Percentiles rank a stretch among this genome's conserved stretches.
phyloP scores from a whole-genome alignment of 1,139 yeast species.

The Trichomonascaceae sp. region DNA sequence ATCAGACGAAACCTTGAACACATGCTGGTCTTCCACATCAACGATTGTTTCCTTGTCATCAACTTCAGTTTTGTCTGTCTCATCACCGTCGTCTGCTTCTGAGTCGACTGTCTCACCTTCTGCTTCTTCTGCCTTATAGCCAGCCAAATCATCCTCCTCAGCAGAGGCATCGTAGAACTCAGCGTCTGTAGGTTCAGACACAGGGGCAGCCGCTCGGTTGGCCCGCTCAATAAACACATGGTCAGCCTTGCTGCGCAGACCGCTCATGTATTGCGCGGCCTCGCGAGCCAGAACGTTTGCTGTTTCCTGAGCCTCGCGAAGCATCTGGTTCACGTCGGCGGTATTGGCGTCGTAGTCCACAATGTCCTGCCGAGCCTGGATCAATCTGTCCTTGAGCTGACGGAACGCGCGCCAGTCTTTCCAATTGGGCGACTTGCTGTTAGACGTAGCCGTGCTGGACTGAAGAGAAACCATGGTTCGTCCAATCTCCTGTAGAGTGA shows the following conservation, averaged over 20 bases:
- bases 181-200: conserved; percentile 6
- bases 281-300: conserved; percentile 50
- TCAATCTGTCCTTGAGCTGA: conserved; percentile 40
- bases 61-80: conserved; percentile 6
- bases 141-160: conserved; percentile 2
- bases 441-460: conserved; percentile 15
- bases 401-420: conserved; percentile 57
- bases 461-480: conserved; percentile 18
- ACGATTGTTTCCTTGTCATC: too few relatives aligned
- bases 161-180: conserved; percentile 7
- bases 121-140: conserved; percentile 1
- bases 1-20: too few relatives aligned
- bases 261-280: conserved; percentile 55
- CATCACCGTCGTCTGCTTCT: conserved; percentile 4
- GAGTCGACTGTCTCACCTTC: conserved; percentile 3
- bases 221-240: conserved; percentile 56
- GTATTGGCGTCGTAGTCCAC: conserved; percentile 38
- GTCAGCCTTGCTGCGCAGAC: conserved; percentile 72
- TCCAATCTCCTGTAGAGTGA: conserved; percentile 25
- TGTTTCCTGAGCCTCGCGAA: conserved; percentile 48
- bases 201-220: conserved; percentile 8
- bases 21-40: too few relatives aligned
- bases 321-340: conserved; percentile 36
- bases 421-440: conserved; percentile 38
- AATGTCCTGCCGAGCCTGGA: conserved; percentile 44